Evolutionary conservation across 306 rosid genomes (phyloP), one percentile per base, ranked within the genome.

Genomic region (Lathyrus aphaca): DNA sequence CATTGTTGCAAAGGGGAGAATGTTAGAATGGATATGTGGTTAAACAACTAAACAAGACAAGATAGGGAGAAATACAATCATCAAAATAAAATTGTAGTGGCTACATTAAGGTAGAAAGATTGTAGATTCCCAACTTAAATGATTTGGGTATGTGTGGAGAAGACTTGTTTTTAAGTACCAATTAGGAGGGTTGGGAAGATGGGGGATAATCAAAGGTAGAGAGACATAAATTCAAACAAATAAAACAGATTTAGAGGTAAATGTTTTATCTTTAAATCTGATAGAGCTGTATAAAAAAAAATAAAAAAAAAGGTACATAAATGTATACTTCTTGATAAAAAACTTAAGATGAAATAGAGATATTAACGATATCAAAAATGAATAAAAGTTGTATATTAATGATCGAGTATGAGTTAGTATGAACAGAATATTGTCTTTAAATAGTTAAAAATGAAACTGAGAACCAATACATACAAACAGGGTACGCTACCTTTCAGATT

Each of bases 401-500:
- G 50, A 58, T 40, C 38, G 53, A 72, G 78, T 40, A 59, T 15
- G 46, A 19, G 21, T 21, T 12, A 63, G 56, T 45, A 44, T 32
- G 53, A 4, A 23, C 29, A 21, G 64, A 56, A 38, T 23, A 16
- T 45, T 19, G 62, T 12, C 13, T 58, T 32, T 16, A 37, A 74
- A 38, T 46, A 65, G 29, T 59, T 58, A 15, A 44, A 63, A 57
- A 51, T 48, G 29, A 71, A 76, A 60, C 18, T 35, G 39, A 57
- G 35, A 53, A 62, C 40, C 38, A 44, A 15, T 50, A 6, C 30
- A 74, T 51, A 72, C 32, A 72, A 39, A 68, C 23, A 37, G 40
- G 62, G 49, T 49, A 53, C 29, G 40, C 67, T 77, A 93, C 98
- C 98, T 90, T 88, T 90, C 98, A 55, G 98, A 93, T 76, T 93